Evolutionary conservation across 352 stramenopile species (phyloP), one percentile per base, ranked within the genome.

Genomic region (Phytophthora fragariae): DNA sequence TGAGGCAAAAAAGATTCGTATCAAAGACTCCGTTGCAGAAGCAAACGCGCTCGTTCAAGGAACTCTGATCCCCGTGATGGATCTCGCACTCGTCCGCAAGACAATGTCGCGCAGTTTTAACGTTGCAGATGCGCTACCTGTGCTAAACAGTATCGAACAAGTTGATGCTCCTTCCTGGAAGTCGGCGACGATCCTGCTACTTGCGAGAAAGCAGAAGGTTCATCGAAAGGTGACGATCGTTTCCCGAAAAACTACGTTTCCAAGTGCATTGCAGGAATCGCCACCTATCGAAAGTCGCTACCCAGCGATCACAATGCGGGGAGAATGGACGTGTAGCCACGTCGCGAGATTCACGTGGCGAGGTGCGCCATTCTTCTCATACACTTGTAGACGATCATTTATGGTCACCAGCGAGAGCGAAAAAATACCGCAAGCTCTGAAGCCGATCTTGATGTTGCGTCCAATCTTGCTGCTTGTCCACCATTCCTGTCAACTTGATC

Each of bases 221-320:
- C 29, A 52, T 3, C n/a, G 41, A 0, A 17, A 70, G n/a, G 62
- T 57, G 1, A 63, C 27, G 1, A 58, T 58, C 31, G 35, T 53
- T 5, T 70, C 63, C 14, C 41, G 7, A 27, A 50, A 9, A 57
- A 52, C 9, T 63, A 53, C 9, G 0, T 49, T 1, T 31, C 3
- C 0, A 63, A 70, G 21, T 69, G 62, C n/a, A 19, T 69, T 6
- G 53, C 37, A 1, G 53, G 29, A 29, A 69, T 62, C 14, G 55
- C 47, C 2, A 44, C 5, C 5, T 69, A 58, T 8, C 49, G 62
- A 52, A 62, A 50, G 3, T 69, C 41, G 4, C 19, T 69, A 7
- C 41, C 62, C 2, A 57, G 31, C 2, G 54, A 69, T 0, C 62
- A 62, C 29, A n/a, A 62, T 5, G 37, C 53, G 5, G 62, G 39